Percentiles rank a stretch among this genome's conserved stretches.
These are phyloP conservation scores for Neoboletus magnificus DNA, from an alignment of 768 basidiomycete genomes.

Conservation along the genomic window DNA sequence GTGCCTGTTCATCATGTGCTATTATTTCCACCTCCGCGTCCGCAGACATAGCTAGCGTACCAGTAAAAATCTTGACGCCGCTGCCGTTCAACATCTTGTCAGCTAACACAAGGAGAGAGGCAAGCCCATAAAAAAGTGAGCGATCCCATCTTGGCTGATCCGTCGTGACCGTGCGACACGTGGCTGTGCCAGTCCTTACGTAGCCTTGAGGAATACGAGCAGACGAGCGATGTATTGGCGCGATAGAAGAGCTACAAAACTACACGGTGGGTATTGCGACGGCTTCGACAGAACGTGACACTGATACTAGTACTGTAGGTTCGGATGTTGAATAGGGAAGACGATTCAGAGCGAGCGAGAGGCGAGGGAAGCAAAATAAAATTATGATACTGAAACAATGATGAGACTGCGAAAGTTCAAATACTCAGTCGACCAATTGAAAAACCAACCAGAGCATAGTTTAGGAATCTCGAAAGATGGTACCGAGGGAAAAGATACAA, in stretches of 20 bases:
- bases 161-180: constrained; percentile 14
- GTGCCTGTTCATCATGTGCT: constrained; percentile 56
- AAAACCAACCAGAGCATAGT: constrained; percentile 21
- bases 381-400: constrained; percentile 30
- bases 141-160: neutral
- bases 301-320: constrained; percentile 34
- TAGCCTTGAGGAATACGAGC: no score
- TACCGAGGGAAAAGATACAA: constrained; percentile 15
- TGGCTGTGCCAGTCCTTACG: constrained; percentile 14
- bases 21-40: neutral
- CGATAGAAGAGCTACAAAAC: constrained; percentile 31
- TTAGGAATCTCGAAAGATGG: constrained; percentile 18
- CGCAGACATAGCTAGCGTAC: constrained; percentile 32
- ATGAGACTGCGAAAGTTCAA: constrained; percentile 23
- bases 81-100: constrained; percentile 51
- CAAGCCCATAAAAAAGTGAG: constrained; percentile 13
- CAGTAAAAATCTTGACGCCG: constrained; percentile 59
- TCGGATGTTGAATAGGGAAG: constrained; percentile 10
- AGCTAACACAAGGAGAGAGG: constrained; percentile 11
- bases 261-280: constrained; percentile 36
- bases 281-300: constrained; percentile 23
- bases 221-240: neutral
- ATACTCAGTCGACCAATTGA: constrained; percentile 21
- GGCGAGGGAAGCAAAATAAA: constrained; percentile 24
- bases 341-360: constrained; percentile 16